Base-by-base conservation (phyloP, 1,139 yeast species). In the Taphrina sp. region DNA sequence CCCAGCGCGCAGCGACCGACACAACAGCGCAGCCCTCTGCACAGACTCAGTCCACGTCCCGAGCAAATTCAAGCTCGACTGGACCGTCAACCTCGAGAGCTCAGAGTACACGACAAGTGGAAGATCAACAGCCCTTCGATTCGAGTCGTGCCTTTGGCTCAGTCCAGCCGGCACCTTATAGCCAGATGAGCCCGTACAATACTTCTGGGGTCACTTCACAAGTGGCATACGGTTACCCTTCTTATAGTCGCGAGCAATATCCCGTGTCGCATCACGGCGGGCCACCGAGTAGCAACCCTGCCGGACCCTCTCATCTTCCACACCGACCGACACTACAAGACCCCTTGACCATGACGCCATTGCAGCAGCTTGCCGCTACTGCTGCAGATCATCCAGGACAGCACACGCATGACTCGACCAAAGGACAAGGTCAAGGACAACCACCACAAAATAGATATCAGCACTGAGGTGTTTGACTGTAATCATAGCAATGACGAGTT, bases 311-410 rank as follows among this genome's bases (percentile, higher is more conserved):
- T 2, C 29, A 22, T 22, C 29, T 43, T n/a, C 47, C 47, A 3
- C 47, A 43, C 19, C 47, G 16, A 14, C 47, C 47, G 12, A 10
- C 23, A 7, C 19, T 43, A 17, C 45, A 26, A 2, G n/a, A n/a
- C n/a, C n/a, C n/a, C n/a, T n/a, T n/a, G 35, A 14, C n/a, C 19
- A 26, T 43, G 28, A 43, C 47, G 2, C 37, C 47, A 4, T n/a
- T 43, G 17, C 47, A 43, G 37, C 47, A 43, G 17, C 29, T 43
- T 5, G 47, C 47, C 3, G 47, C 36, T 2, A 43, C 47, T n/a
- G 47, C 47, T 2, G 47, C 37, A 12, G 26, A 20, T 43, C 47
- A 43, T 31, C 47, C 47, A 17, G 29, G 22, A 19, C 3, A 31
- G n/a, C 8, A 4, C 5, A n/a, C 26, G 5, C 35, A 41, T 16